Conservation (phyloP, 768 basidiomycete genomes). For the Mycena latifolia region DNA sequence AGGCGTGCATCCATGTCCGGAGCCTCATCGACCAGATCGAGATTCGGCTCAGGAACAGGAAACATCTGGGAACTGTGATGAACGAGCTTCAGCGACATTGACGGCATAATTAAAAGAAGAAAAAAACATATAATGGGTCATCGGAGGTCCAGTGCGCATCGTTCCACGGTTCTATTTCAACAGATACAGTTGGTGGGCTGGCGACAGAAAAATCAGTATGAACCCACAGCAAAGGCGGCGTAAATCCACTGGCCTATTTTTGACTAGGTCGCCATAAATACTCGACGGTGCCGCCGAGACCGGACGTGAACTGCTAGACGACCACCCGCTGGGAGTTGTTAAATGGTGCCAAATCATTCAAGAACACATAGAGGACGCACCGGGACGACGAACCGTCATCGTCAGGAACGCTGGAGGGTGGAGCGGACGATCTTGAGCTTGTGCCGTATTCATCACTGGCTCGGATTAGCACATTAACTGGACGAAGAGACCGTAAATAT, state of each 20-base stretch:
- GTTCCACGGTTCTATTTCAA: constrained; percentile 16
- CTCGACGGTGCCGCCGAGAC: constrained; percentile 19
- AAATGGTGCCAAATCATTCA: background rate
- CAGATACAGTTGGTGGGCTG: constrained; percentile 8
- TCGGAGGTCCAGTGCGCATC: background rate
- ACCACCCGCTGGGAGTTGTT: constrained; percentile 16
- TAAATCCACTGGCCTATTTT: constrained; percentile 16
- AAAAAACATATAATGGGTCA: background rate
- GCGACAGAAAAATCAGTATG: background rate
- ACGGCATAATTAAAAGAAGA: background rate
- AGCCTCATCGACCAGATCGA: constrained; percentile 10
- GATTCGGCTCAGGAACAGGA: constrained; percentile 6
- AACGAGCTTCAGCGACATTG: background rate
- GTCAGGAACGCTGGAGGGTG: constrained; percentile 10
- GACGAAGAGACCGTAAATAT: background rate
- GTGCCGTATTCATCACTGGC: constrained; percentile 15
- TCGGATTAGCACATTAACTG: background rate
- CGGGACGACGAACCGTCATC: constrained; percentile 11
- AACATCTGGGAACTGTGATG: constrained; percentile 8
- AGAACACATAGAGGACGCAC: constrained; percentile 6
- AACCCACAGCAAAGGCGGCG: background rate
- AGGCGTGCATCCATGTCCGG: constrained; percentile 12
- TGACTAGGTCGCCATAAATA: background rate
- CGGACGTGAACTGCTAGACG: constrained; percentile 17
- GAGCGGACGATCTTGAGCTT: constrained; percentile 1